Evolutionary conservation across 352 stramenopile genomes (phyloP).

Genomic region (Saprolegnia parasitica): DNA sequence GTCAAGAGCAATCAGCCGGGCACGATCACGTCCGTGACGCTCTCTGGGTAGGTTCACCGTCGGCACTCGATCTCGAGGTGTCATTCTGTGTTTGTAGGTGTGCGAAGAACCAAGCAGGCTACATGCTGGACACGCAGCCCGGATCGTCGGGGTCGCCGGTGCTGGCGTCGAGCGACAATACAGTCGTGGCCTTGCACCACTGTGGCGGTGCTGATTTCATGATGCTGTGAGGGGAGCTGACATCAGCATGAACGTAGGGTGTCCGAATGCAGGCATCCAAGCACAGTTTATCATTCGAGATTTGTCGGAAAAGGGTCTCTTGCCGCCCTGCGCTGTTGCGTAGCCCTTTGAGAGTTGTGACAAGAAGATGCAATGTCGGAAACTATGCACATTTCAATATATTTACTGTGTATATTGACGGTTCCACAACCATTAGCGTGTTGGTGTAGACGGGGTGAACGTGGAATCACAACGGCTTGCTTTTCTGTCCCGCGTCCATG

Average conservation of each 20-base stretch:
- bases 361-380: too few relatives aligned
- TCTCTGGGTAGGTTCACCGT: neutral
- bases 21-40: neutral
- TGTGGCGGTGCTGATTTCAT: conserved; percentile 60
- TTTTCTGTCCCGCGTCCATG: too few relatives aligned
- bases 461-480: too few relatives aligned
- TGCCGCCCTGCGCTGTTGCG: conserved; percentile 40
- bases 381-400: too few relatives aligned
- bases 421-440: too few relatives aligned
- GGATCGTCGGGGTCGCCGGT: conserved; percentile 65
- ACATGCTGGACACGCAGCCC: conserved; percentile 72
- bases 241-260: conserved; percentile 28
- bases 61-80: too few relatives aligned
- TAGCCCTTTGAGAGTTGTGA: too few relatives aligned
- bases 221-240: neutral
- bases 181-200: conserved; percentile 70
- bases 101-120: conserved; percentile 49
- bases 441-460: too few relatives aligned
- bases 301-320: conserved; percentile 36
- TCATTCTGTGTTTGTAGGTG: too few relatives aligned
- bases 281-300: conserved; percentile 47
- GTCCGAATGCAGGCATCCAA: conserved; percentile 59
- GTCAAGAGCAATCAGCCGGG: conserved; percentile 29
- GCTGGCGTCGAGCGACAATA: conserved; percentile 47
- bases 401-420: too few relatives aligned